These are phyloP conservation scores for Saprolegnia diclina DNA, from an alignment of 352 stramenopile genomes.

Conservation along the genomic window DNA sequence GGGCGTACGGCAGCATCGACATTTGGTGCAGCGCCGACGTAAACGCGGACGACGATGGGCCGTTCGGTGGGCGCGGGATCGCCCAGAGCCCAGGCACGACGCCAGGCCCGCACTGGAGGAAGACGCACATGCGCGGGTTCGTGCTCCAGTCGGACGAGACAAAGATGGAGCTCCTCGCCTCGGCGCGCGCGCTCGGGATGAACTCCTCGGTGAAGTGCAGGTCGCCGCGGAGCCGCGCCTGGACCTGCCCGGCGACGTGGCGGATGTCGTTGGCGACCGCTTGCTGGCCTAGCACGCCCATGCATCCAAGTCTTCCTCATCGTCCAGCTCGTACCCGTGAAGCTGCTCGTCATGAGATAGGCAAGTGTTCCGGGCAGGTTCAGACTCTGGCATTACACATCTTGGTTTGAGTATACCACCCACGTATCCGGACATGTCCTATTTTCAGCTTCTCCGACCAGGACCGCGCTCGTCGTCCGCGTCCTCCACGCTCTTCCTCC, in stretches of 20 bases:
- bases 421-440: background rate
- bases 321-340: constrained; percentile 4
- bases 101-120: constrained; percentile 68
- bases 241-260: constrained; percentile 45
- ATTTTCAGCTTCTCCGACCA: background rate
- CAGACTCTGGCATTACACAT: background rate
- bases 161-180: constrained; percentile 83
- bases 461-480: too few species aligned
- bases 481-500: too few species aligned
- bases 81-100: constrained; percentile 20
- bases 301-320: background rate
- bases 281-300: constrained; percentile 7
- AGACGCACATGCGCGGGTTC: constrained; percentile 75
- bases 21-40: constrained; percentile 70
- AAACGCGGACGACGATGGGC: constrained; percentile 67
- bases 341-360: background rate
- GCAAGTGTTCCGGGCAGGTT: background rate
- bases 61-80: constrained; percentile 32
- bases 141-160: constrained; percentile 73
- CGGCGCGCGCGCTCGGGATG: constrained; percentile 83
- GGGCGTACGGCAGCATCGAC: constrained; percentile 86
- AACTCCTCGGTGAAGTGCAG: constrained; percentile 78
- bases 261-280: constrained; percentile 12
- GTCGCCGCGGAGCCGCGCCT: constrained; percentile 81
- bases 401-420: background rate